Conservation (phyloP, 2,329 filamentous ascomycete species). For the Clonostachys rosea region DNA sequence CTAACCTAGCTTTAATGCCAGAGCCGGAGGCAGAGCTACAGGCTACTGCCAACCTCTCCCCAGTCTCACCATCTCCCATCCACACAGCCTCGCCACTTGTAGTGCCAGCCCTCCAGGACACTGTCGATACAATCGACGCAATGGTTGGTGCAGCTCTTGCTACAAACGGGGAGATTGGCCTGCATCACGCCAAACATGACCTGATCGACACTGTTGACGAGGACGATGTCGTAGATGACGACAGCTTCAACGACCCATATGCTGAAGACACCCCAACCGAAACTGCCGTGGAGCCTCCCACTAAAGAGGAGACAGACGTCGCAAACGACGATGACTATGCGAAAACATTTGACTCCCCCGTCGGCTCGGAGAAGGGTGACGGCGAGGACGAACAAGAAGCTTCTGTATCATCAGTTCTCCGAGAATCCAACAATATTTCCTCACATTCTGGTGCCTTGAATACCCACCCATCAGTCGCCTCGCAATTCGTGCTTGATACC, state of each 20-base stretch:
- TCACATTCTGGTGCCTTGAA: conserved; percentile 30
- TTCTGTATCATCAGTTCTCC: conserved; percentile 32
- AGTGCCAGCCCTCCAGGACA: conserved; percentile 46
- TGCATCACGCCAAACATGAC: conserved; percentile 4
- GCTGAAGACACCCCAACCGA: conserved; percentile 29
- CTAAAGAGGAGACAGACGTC: conserved; percentile 16
- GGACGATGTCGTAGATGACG: conserved; percentile 24
- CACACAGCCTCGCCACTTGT: conserved; percentile 39
- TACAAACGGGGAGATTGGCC: conserved; percentile 12
- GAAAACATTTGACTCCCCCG: conserved; percentile 45
- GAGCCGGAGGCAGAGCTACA: conserved; percentile 39
- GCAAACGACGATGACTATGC: conserved; percentile 48
- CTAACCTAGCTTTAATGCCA: conserved; percentile 27
- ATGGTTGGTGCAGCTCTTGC: conserved; percentile 31
- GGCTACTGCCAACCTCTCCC: conserved; percentile 48
- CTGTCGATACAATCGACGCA: conserved; percentile 43
- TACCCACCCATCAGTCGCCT: conserved; percentile 20
- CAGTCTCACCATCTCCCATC: conserved; percentile 43
- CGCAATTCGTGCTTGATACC: conserved; percentile 22
- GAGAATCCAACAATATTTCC: conserved; percentile 36
- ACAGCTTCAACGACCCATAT: conserved; percentile 32
- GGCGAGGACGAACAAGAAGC: background rate
- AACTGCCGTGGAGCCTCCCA: conserved; percentile 9
- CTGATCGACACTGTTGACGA: conserved; percentile 15
- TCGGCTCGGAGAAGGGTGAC: conserved; percentile 21